phyloP scores from a whole-genome alignment of 345 rosid genomes.

The Erodium maritimum region DNA sequence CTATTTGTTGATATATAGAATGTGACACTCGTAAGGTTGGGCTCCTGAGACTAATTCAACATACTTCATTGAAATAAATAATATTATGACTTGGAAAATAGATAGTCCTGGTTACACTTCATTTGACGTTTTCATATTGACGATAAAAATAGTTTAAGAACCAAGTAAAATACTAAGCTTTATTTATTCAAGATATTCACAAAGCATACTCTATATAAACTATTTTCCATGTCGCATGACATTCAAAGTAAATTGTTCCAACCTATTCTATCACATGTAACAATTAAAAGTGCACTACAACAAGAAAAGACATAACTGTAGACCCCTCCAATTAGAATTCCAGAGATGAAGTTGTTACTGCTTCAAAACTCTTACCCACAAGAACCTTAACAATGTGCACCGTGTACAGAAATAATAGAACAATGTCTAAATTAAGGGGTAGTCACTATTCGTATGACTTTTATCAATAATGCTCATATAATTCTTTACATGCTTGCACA shows the following conservation, averaged over 20 bases:
- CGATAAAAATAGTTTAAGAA: not conserved
- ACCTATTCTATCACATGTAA: not conserved
- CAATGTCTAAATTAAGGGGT: not conserved
- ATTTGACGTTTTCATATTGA: not conserved
- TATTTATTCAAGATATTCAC: not conserved
- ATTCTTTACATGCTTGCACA: no score
- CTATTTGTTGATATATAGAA: not conserved
- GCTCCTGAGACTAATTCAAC: not conserved
- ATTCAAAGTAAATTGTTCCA: not conserved
- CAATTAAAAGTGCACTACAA: not conserved
- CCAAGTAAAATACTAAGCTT: not conserved
- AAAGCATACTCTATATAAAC: no score
- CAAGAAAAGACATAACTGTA: not conserved
- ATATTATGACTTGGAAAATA: not conserved
- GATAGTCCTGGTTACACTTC: not conserved
- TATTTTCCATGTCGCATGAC: not conserved
- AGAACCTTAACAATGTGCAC: not conserved
- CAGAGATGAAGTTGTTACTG: not conserved
- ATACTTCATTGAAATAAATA: not conserved
- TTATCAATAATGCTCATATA: no score
- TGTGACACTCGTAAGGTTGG: no score
- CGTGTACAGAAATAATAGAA: no score
- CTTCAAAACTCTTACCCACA: no score
- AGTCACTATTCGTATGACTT: no score
- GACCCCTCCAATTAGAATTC: not conserved